Conservation (phyloP, 73 alveolate genomes). For the Tetrahymena thermophila region DNA sequence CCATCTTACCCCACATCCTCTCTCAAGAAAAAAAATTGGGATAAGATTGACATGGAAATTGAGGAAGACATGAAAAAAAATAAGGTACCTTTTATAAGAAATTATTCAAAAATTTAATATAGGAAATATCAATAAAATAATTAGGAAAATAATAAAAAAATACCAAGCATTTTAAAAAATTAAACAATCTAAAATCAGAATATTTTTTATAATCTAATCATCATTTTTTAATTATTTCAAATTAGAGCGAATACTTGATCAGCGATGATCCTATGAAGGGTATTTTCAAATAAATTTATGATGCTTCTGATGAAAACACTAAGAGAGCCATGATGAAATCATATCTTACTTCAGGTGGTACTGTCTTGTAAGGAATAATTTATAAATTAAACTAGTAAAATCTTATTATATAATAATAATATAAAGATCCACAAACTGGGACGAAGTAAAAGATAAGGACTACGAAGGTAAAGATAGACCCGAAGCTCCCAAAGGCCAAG, state of each 20-base stretch:
- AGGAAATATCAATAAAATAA: not conserved
- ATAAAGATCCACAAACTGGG: conserved; percentile 91
- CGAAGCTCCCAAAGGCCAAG: conserved; percentile 95
- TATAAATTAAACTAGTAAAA: not conserved
- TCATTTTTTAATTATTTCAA: not conserved
- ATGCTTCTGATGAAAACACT: conserved; percentile 93
- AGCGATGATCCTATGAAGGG: conserved; percentile 92
- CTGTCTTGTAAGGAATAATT: conserved; percentile 64
- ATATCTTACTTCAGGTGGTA: conserved; percentile 82
- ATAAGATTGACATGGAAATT: conserved; percentile 83
- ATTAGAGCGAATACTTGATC: not conserved
- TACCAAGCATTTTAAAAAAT: not conserved
- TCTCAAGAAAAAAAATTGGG: conserved; percentile 80
- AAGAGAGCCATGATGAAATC: conserved; percentile 98
- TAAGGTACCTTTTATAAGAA: conserved; percentile 53
- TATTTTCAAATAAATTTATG: conserved; percentile 89
- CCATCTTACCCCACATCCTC: conserved; percentile 92
- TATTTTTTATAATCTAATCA: no score
- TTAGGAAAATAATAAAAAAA: not conserved
- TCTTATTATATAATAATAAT: not conserved
- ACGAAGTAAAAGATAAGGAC: conserved; percentile 92
- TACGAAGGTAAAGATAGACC: conserved; percentile 96
- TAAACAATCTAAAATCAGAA: not conserved
- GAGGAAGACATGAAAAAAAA: conserved; percentile 86
- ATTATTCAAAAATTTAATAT: not conserved